Base-by-base conservation (phyloP, 352 stramenopile species). In the Phytophthora constricta region DNA sequence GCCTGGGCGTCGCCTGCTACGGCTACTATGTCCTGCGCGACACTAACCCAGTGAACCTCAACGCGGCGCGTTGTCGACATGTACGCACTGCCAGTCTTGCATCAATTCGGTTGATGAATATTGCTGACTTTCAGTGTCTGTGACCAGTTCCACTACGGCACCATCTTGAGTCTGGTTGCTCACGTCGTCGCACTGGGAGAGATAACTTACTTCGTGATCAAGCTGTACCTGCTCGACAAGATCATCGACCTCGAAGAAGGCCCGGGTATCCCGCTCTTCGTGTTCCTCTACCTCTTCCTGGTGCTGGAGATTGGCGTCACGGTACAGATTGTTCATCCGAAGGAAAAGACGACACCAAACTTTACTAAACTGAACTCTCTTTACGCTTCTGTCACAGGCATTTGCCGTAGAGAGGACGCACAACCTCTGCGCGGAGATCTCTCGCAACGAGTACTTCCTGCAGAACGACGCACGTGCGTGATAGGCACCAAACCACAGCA, bases 351-450 rank as follows among this genome's bases (percentile, higher is more conserved):
- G 16, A 34, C 14, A 42, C 10, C 9, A 41, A 52, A 55, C 14
- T 47, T 47, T 45, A 43, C 19, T 63, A 4, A 41, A 8, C 20
- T 57, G 58, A 33, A 23, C 7, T 42, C 3, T 41, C n/a, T n/a
- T n/a, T n/a, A n/a, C n/a, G n/a, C n/a, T n/a, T n/a, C n/a, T n/a
- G n/a, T n/a, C n/a, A 14, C 46, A 93, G 80, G 72, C 67, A 3
- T 87, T 87, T 37, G 66, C 68, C 28, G 84, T 91, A 49, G 73
- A 82, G 68, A 70, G 79, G 26, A 74, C 67, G 39, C 65, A 81
- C 62, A 85, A 82, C 25, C 67, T 93, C n/a, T 82, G 81, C 58
- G 76, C 80, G n/a, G 84, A 93, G 73, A 76, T 93, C 56, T 64
- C 72, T n/a, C 80, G 84, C 28, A 90, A 93, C 67, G 83, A 85